Conservation (phyloP, 805 yeast species). For the Candida sonorensis region DNA sequence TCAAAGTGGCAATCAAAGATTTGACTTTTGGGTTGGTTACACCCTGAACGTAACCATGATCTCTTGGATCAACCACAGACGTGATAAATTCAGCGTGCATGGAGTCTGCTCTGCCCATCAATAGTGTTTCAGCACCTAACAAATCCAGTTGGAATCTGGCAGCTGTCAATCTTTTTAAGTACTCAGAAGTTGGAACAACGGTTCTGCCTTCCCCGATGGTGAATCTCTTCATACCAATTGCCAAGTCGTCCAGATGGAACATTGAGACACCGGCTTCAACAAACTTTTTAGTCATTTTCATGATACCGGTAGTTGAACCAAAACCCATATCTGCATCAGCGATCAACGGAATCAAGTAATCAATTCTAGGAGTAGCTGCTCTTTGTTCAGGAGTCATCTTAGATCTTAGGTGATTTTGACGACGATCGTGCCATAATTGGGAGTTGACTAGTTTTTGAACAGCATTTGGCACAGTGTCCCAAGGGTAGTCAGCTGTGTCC, state of each 20-base stretch:
- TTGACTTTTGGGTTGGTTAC: slow-evolving; percentile 28
- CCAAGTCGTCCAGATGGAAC: slow-evolving; percentile 56
- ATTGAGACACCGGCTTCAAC: slow-evolving; percentile 63
- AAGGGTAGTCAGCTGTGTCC: slow-evolving; percentile 64
- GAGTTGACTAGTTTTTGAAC: slow-evolving; percentile 56
- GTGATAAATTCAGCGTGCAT: slow-evolving; percentile 46
- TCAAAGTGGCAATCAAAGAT: slow-evolving; percentile 40
- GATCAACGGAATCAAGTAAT: slow-evolving; percentile 53
- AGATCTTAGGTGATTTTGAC: slow-evolving; percentile 12
- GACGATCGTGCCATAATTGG: slow-evolving; percentile 51
- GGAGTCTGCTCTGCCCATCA: slow-evolving; percentile 59
- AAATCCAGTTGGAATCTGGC: slow-evolving; percentile 59
- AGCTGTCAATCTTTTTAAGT: slow-evolving; percentile 47
- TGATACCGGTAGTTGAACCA: slow-evolving; percentile 54
- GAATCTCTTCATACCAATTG: slow-evolving; percentile 61
- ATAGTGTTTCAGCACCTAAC: slow-evolving; percentile 50
- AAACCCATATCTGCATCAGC: slow-evolving; percentile 68
- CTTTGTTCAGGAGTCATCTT: slow-evolving; percentile 12
- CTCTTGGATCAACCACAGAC: slow-evolving; percentile 48
- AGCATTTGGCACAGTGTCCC: slow-evolving; percentile 62
- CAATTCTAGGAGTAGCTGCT: slow-evolving; percentile 27
- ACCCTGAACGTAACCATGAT: slow-evolving; percentile 52
- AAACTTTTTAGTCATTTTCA: slow-evolving; percentile 57
- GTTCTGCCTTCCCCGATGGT: slow-evolving; percentile 61
- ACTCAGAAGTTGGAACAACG: slow-evolving; percentile 53